A percentile compares a stretch with the other conserved stretches of the same genome.
phyloP scores from a whole-genome alignment of 306 rosid genomes.

The Sicyos edulis region DNA sequence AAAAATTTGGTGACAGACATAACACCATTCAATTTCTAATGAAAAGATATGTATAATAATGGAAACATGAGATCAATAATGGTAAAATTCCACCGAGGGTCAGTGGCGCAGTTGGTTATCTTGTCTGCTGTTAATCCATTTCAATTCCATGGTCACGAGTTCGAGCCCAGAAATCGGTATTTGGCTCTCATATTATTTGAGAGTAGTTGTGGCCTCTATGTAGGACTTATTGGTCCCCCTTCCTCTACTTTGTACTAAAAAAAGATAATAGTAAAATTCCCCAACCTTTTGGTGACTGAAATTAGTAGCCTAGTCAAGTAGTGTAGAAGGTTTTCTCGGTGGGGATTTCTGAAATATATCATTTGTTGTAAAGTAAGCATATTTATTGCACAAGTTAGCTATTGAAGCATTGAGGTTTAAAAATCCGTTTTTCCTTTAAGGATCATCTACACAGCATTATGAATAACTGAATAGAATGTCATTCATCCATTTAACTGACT shows the following conservation, averaged over 20 bases:
- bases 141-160: no score
- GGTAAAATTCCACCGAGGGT: background rate
- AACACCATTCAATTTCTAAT: background rate
- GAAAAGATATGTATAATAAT: background rate
- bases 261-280: background rate
- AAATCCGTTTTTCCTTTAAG: background rate
- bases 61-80: conserved; percentile 6
- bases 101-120: no score
- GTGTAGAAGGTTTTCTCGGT: background rate
- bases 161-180: no score
- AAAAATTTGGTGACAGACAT: background rate
- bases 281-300: background rate
- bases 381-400: background rate
- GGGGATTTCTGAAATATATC: no score
- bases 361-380: background rate
- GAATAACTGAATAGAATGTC: background rate
- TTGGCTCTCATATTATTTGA: no score
- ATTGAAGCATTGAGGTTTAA: background rate
- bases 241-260: no score
- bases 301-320: background rate
- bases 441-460: background rate
- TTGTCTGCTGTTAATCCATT: no score
- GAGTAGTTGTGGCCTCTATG: no score
- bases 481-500: conserved; percentile 2
- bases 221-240: no score